phyloP scores from a whole-genome alignment of 2,329 filamentous ascomycete genomes.

The Fusarium protoensiforme region DNA sequence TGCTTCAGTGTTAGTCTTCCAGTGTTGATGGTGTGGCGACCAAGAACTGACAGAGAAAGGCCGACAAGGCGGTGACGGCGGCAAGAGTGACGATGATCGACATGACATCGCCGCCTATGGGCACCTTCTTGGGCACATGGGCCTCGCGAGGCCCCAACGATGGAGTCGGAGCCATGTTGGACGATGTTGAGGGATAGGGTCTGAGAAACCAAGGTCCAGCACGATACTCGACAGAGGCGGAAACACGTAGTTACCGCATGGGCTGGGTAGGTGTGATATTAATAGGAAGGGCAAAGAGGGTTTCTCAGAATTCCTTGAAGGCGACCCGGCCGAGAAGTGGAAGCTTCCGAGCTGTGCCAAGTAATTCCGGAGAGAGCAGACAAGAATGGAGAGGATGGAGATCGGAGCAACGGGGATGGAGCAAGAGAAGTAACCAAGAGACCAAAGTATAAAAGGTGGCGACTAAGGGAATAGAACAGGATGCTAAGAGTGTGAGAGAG shows the following conservation, averaged over 20 bases:
- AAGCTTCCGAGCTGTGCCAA: background rate
- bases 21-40: background rate
- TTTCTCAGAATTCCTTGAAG: background rate
- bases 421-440: background rate
- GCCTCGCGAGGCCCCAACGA: slow-evolving; percentile 11
- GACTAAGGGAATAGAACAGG: slow-evolving; percentile 1
- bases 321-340: slow-evolving; percentile 2
- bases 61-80: slow-evolving; percentile 49
- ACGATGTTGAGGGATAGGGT: background rate
- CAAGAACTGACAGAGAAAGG: slow-evolving; percentile 49
- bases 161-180: slow-evolving; percentile 20
- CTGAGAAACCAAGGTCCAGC: background rate
- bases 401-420: background rate
- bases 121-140: slow-evolving; percentile 38
- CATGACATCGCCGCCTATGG: slow-evolving; percentile 49
- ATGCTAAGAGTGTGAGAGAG: slow-evolving; percentile 4
- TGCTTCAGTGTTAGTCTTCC: slow-evolving; percentile 30
- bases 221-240: background rate
- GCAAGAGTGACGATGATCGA: slow-evolving; percentile 50
- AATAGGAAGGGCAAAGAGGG: background rate
- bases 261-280: background rate
- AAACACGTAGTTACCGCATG: background rate
- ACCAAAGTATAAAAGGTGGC: slow-evolving; percentile 29
- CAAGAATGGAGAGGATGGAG: slow-evolving; percentile 1
- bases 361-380: background rate